Conservation (phyloP, 2,329 filamentous ascomycete species). For the Penicillium thymicola region DNA sequence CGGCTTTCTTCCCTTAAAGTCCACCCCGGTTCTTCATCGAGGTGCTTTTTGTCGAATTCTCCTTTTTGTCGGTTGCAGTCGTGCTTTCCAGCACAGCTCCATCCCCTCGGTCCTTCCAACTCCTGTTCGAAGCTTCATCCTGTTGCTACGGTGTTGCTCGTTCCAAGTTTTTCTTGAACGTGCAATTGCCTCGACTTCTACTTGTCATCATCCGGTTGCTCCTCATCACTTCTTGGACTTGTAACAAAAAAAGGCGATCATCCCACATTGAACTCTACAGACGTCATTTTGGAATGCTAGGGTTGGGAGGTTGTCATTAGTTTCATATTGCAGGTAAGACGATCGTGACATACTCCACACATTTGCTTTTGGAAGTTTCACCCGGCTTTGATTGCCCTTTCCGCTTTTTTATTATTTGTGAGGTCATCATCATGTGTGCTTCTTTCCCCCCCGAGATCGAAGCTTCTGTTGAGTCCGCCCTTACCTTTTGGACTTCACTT, state of each 20-base stretch:
- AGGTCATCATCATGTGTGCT: constrained; percentile 6
- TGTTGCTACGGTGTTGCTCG: constrained; percentile 16
- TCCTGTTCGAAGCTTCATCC: constrained; percentile 17
- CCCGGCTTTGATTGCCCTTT: neutral
- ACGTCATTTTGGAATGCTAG: constrained; percentile 29
- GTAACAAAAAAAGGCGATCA: constrained; percentile 17
- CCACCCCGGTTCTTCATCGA: constrained; percentile 6
- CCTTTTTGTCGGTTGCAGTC: constrained; percentile 10
- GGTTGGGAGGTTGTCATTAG: constrained; percentile 19
- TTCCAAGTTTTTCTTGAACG: constrained; percentile 7
- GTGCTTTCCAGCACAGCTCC: constrained; percentile 10
- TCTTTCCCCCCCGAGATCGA: constrained; percentile 6
- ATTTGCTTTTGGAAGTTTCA: neutral
- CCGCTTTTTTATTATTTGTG: neutral
- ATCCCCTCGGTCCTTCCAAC: constrained; percentile 23
- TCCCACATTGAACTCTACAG: constrained; percentile 24
- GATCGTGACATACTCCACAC: neutral
- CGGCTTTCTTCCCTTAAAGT: constrained; percentile 11
- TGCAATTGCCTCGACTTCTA: constrained; percentile 15
- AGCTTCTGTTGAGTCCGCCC: constrained; percentile 19
- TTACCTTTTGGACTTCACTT: constrained; percentile 14
- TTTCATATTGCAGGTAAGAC: constrained; percentile 25
- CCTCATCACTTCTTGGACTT: constrained; percentile 16
- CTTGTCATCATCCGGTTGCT: constrained; percentile 7
- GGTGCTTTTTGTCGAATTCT: constrained; percentile 8